phyloP scores from a whole-genome alignment of 176 grass and related monocot species.

The Aechmea fasciata region DNA sequence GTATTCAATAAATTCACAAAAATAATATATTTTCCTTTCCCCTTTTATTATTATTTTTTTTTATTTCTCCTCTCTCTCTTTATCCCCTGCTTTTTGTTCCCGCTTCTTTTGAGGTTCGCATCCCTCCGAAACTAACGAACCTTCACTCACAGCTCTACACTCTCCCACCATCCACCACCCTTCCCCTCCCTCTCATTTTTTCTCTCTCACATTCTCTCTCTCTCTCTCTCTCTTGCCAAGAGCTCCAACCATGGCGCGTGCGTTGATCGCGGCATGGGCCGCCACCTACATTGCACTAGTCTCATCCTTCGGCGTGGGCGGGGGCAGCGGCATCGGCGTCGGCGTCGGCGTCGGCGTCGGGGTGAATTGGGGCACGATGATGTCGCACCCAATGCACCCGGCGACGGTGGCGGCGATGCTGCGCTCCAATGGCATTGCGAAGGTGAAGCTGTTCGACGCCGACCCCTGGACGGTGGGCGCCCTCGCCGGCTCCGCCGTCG shows the following conservation, averaged over 20 bases:
- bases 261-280: not conserved
- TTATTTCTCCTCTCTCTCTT: too few species aligned
- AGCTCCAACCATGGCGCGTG: not conserved
- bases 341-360: too few species aligned
- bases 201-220: too few species aligned
- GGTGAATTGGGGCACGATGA: conserved; percentile 87
- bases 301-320: not conserved
- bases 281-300: not conserved
- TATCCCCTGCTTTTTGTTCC: not conserved
- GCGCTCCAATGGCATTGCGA: conserved; percentile 41
- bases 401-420: conserved; percentile 43
- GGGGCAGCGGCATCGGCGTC: conserved; percentile 15
- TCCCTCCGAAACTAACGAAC: not conserved
- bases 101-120: not conserved
- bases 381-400: conserved; percentile 73
- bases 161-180: not conserved
- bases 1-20: too few species aligned
- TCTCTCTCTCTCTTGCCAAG: too few species aligned
- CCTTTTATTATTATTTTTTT: too few species aligned
- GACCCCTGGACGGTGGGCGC: conserved; percentile 70
- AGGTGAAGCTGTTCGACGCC: conserved; percentile 81
- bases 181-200: not conserved
- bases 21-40: too few species aligned
- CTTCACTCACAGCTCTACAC: not conserved
- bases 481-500: conserved; percentile 39